phyloP scores from a whole-genome alignment of 2,329 filamentous ascomycete genomes.

The Niveomyces coronatus region DNA sequence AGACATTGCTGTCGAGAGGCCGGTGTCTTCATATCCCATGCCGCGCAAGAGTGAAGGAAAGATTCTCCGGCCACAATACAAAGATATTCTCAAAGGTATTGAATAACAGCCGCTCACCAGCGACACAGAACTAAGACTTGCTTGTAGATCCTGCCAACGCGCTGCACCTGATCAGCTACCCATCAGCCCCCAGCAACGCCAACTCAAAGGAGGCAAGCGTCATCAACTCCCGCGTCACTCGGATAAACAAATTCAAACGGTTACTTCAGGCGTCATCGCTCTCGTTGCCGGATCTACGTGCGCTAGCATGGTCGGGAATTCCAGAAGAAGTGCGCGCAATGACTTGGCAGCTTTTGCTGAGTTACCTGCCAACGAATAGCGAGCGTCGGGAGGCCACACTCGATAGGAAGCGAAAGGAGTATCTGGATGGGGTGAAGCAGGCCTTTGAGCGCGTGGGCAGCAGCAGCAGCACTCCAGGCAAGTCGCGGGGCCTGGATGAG shows the following conservation, averaged over 20 bases:
- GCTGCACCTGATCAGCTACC: constrained; percentile 85
- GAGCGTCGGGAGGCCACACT: constrained; percentile 83
- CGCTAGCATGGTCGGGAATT: constrained; percentile 86
- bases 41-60: constrained; percentile 88
- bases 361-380: constrained; percentile 93
- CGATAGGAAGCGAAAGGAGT: constrained; percentile 92
- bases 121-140: constrained; percentile 11
- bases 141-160: constrained; percentile 75
- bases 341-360: constrained; percentile 95
- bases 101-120: no score
- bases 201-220: constrained; percentile 75
- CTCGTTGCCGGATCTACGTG: constrained; percentile 69
- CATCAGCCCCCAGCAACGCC: constrained; percentile 61
- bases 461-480: constrained; percentile 28
- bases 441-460: constrained; percentile 57
- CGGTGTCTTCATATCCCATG: constrained; percentile 71
- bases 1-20: constrained; percentile 87
- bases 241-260: constrained; percentile 98
- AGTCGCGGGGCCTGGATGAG: constrained; percentile 69
- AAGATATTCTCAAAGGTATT: constrained; percentile 74
- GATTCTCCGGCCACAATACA: constrained; percentile 92
- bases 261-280: constrained; percentile 89
- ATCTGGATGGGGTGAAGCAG: constrained; percentile 78
- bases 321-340: constrained; percentile 94
- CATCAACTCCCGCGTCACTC: constrained; percentile 75